A percentile compares a stretch with the other conserved stretches of the same genome.
These are phyloP conservation scores for Paracorniculantispora psalliotae DNA, from an alignment of 2,329 filamentous ascomycete genomes.

Conservation along the genomic window DNA sequence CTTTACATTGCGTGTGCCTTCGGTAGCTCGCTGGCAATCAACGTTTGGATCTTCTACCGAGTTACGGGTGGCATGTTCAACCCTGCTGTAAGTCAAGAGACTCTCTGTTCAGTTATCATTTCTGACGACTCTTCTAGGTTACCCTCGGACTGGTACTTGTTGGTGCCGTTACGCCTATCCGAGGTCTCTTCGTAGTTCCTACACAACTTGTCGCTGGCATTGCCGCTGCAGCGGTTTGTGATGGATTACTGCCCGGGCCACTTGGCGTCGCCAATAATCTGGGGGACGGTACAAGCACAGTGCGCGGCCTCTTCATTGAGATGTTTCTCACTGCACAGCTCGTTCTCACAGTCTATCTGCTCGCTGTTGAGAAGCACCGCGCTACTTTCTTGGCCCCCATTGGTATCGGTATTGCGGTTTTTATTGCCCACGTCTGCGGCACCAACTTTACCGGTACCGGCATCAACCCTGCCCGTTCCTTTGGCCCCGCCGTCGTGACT, in stretches of 20 bases:
- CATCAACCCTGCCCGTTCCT: constrained; percentile 47
- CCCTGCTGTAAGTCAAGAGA: constrained; percentile 37
- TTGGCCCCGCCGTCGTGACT: constrained; percentile 43
- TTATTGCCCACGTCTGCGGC: constrained; percentile 48
- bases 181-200: constrained; percentile 46
- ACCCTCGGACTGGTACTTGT: constrained; percentile 57
- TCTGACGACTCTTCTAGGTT: constrained; percentile 27
- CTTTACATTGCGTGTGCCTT: constrained; percentile 48
- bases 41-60: constrained; percentile 54
- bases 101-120: not conserved
- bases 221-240: constrained; percentile 52
- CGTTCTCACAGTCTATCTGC: constrained; percentile 61
- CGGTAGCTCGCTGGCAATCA: constrained; percentile 45
- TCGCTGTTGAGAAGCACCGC: constrained; percentile 69
- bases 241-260: constrained; percentile 52
- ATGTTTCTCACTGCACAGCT: constrained; percentile 61
- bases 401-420: constrained; percentile 66
- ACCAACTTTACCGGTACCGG: constrained; percentile 44
- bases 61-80: constrained; percentile 50
- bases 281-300: constrained; percentile 43
- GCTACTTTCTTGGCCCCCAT: constrained; percentile 67
- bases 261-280: constrained; percentile 54
- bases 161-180: constrained; percentile 49
- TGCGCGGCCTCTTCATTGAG: constrained; percentile 61
- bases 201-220: constrained; percentile 57